A percentile compares a stretch with the other conserved stretches of the same genome.
These are phyloP conservation scores for Rheum nobile DNA, from an alignment of 148 eudicot species.

Conservation along the genomic window DNA sequence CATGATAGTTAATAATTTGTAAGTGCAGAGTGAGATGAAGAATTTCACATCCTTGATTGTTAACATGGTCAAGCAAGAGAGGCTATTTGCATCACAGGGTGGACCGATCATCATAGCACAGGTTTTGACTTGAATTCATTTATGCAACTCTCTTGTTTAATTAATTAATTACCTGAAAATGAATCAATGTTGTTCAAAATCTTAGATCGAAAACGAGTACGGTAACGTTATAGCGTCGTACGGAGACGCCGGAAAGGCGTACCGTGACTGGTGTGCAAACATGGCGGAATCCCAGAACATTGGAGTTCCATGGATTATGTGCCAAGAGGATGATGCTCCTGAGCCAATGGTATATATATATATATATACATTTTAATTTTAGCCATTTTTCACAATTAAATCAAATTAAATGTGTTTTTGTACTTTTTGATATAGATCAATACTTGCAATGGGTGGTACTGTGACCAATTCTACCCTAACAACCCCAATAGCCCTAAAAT, in stretches of 20 bases:
- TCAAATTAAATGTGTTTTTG: not conserved
- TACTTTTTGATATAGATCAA: slow-evolving; percentile 19
- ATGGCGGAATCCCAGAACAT: slow-evolving; percentile 4
- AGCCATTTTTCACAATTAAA: not conserved
- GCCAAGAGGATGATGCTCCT: slow-evolving; percentile 41
- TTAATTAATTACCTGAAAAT: not conserved
- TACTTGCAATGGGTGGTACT: slow-evolving; percentile 47
- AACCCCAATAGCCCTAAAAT: slow-evolving; percentile 37
- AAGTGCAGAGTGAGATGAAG: not conserved
- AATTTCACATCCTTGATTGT: slow-evolving; percentile 11
- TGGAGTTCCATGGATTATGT: slow-evolving; percentile 47
- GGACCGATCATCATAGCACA: slow-evolving; percentile 7
- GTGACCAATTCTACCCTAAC: slow-evolving; percentile 31
- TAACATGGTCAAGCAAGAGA: slow-evolving; percentile 11
- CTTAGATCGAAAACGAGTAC: slow-evolving; percentile 9
- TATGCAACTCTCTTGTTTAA: not conserved
- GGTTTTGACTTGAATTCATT: not conserved
- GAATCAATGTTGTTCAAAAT: not conserved
- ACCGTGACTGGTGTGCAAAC: slow-evolving; percentile 4
- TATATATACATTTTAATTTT: no score
- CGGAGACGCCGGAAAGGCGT: slow-evolving; percentile 1
- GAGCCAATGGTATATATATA: slow-evolving; percentile 24
- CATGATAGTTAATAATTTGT: not conserved
- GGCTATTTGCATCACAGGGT: slow-evolving; percentile 7
- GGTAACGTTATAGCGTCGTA: not conserved